Conservation (phyloP, 2,329 filamentous ascomycete species). For the Fragosphaeria purpurea region DNA sequence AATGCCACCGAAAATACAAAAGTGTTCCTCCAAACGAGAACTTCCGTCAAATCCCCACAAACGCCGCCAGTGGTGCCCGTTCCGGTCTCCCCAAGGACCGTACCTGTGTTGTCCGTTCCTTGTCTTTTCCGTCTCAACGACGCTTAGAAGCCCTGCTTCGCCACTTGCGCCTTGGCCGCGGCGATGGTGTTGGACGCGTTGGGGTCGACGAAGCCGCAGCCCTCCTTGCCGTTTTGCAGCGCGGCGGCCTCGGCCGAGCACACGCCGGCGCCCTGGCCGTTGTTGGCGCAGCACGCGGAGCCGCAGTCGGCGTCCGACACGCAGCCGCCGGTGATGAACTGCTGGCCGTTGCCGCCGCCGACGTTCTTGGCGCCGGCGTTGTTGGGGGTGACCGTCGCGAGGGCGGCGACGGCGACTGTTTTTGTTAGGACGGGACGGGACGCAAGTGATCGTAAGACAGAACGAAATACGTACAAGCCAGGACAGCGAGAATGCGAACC, state of each 20-base stretch:
- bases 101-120: too few relatives aligned
- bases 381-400: conserved; percentile 21
- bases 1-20: too few relatives aligned
- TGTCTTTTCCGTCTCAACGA: neutral
- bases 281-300: conserved; percentile 19
- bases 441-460: too few relatives aligned
- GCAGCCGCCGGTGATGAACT: conserved; percentile 26
- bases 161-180: conserved; percentile 22
- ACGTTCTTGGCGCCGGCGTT: conserved; percentile 22
- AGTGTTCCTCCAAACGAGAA: too few relatives aligned
- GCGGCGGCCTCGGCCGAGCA: conserved; percentile 22
- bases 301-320: conserved; percentile 21
- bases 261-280: conserved; percentile 18
- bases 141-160: conserved; percentile 21
- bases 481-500: conserved; percentile 19
- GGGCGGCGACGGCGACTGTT: conserved; percentile 17
- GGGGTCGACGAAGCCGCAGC: conserved; percentile 23
- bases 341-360: conserved; percentile 17
- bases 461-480: conserved; percentile 16
- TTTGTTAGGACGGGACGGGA: neutral
- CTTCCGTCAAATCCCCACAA: too few relatives aligned
- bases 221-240: conserved; percentile 23
- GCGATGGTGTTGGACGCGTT: conserved; percentile 20
- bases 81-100: too few relatives aligned
- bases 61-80: too few relatives aligned